Conservation (phyloP, 2,329 filamentous ascomycete species). For the Fusarium goolgardi region DNA sequence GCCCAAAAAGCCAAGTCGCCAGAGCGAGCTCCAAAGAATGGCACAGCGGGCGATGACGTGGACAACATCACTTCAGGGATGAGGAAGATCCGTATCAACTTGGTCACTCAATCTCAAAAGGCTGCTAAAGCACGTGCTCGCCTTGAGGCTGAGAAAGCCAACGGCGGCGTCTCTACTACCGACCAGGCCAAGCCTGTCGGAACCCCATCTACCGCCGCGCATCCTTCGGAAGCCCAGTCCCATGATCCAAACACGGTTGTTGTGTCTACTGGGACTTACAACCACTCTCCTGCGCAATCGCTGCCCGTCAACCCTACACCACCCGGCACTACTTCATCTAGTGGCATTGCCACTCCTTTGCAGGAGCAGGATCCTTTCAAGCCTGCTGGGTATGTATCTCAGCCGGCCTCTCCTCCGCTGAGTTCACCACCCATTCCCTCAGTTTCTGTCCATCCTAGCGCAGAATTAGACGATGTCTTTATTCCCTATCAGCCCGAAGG, state of each 20-base stretch:
- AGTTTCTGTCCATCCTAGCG: constrained; percentile 44
- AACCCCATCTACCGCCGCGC: constrained; percentile 1
- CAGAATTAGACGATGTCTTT: constrained; percentile 56
- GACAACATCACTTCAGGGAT: constrained; percentile 68
- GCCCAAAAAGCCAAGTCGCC: constrained; percentile 28
- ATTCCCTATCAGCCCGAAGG: constrained; percentile 68
- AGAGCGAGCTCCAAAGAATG: constrained; percentile 26
- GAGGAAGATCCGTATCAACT: constrained; percentile 72
- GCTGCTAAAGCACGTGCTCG: constrained; percentile 61
- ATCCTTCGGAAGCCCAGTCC: constrained; percentile 1
- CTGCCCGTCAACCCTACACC: constrained; percentile 32
- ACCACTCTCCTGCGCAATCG: constrained; percentile 34
- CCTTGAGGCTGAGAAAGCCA: constrained; percentile 40
- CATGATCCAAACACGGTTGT: background rate
- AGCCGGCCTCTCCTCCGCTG: constrained; percentile 39
- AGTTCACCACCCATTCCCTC: constrained; percentile 50
- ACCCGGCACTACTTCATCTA: constrained; percentile 43
- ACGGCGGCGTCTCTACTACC: constrained; percentile 3
- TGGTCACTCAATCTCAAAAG: constrained; percentile 68
- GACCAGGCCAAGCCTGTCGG: background rate
- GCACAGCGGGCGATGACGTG: constrained; percentile 54
- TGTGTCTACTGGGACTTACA: background rate
- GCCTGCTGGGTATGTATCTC: constrained; percentile 39
- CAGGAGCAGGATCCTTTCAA: constrained; percentile 42
- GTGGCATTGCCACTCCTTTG: constrained; percentile 43